Base-by-base conservation (phyloP, 495 filamentous ascomycete genomes). In the Penicillium diatomitis region DNA sequence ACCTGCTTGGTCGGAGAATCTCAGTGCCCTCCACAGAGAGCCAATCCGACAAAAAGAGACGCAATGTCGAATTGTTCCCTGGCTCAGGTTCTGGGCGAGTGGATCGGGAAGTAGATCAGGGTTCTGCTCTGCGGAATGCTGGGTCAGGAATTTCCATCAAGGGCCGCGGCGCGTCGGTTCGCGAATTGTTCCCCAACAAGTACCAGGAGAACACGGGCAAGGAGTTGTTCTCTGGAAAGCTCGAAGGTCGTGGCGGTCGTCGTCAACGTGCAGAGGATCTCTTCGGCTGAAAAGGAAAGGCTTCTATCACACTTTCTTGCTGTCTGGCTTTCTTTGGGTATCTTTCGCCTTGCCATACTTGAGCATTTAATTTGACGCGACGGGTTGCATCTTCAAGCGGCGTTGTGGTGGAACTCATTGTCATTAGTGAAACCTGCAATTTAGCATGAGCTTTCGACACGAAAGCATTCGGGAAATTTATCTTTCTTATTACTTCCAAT, bases 151-250 rank as follows among this genome's bases (percentile, higher is more conserved):
- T 71, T 6, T 71, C 72, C 2, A 72, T 73, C 48, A 76, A 75
- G 48, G 71, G 71, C 38, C 63, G 59, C 12, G 67, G 67, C 7
- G 65, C 76, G 8, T 80, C 77, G 2, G 81, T 75, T 3, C 82
- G 78, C 46, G 86, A 90, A 60, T 63, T 90, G 9, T 90, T 90
- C 49, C 85, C 86, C 7, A 74, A 74, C 4, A 84, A 81, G 50
- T 80, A 11, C n/a, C 37, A 79, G 47, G 75, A 71, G 30, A 63
- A 88, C 63, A 65, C 78, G 5, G 79, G 78, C 29, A 90, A 88
- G 65, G 86, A 89, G 60, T 66, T 90, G 5, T 88, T 90, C 49
- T 63, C 67, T 2, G 73, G 75, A 33, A 78, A 70, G 42, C 49
- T 75, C n/a, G 65, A 71, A 47, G 75, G 74, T 8, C 64, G 74